Conservation (phyloP, 139 green algal genomes). For the Zygnema cylindricum region DNA sequence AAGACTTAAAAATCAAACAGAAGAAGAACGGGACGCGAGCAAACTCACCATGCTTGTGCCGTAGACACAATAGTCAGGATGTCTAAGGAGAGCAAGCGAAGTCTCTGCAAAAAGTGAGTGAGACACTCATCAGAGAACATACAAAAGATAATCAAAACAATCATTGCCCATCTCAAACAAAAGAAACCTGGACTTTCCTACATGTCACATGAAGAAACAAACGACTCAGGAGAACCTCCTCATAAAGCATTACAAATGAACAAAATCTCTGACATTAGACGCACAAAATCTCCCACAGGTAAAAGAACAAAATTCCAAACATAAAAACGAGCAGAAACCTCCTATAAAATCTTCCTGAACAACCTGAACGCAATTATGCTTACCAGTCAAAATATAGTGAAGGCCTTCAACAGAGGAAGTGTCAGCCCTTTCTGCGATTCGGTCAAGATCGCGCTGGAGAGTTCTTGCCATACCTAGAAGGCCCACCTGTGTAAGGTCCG, state of each 20-base stretch:
- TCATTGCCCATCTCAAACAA: not conserved
- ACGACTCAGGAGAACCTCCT: no score
- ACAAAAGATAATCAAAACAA: conserved; percentile 1
- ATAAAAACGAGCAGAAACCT: no score
- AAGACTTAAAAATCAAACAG: no score
- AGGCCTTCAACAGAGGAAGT: conserved; percentile 79
- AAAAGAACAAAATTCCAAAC: no score
- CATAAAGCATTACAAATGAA: no score
- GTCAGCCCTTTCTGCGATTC: conserved; percentile 82
- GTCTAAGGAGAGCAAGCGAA: conserved; percentile 85
- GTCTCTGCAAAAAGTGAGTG: conserved; percentile 77
- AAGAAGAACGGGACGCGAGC: no score
- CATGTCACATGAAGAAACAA: no score
- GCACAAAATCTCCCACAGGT: no score
- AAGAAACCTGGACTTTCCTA: no score
- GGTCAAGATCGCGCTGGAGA: conserved; percentile 88
- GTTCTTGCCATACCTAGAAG: conserved; percentile 83
- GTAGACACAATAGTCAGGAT: conserved; percentile 89
- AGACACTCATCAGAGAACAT: not conserved
- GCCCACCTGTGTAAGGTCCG: conserved; percentile 85
- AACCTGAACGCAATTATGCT: no score
- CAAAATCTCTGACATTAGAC: no score
- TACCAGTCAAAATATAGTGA: conserved; percentile 63
- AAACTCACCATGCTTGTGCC: conserved; percentile 60
- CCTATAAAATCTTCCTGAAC: no score